Evolutionary conservation across 73 alveolate species (phyloP).

Genomic region (Paramecium primaurelia): DNA sequence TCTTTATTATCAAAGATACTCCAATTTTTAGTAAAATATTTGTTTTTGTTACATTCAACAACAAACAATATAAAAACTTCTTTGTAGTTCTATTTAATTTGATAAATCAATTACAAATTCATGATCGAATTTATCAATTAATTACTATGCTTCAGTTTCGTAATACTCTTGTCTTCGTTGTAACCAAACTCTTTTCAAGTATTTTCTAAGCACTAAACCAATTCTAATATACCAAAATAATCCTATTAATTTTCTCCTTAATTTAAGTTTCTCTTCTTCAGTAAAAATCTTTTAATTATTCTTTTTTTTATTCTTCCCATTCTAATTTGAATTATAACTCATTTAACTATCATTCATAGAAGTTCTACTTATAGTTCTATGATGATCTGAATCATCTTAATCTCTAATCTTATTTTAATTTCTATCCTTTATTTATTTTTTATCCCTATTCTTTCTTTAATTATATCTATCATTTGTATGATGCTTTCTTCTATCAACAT

Average conservation of each 20-base stretch:
- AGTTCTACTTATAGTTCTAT: not conserved
- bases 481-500: not conserved
- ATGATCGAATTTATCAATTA: not conserved
- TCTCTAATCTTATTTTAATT: not conserved
- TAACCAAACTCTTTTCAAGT: not conserved
- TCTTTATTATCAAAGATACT: not conserved
- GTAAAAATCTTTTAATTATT: not conserved
- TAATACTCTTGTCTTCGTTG: not conserved
- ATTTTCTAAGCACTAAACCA: not conserved
- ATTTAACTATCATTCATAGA: not conserved
- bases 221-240: not conserved
- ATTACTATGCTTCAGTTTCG: not conserved
- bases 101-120: constrained; percentile 3
- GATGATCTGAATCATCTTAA: not conserved
- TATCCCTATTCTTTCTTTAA: not conserved
- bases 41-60: not conserved
- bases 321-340: not conserved
- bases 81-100: not conserved
- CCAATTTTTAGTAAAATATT: not conserved
- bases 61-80: not conserved
- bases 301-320: not conserved
- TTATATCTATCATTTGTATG: not conserved
- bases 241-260: not conserved
- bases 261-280: not conserved
- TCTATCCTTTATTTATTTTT: not conserved